Evolutionary conservation across 1,139 yeast species (phyloP).

Genomic region (Petasospora fabianii): DNA sequence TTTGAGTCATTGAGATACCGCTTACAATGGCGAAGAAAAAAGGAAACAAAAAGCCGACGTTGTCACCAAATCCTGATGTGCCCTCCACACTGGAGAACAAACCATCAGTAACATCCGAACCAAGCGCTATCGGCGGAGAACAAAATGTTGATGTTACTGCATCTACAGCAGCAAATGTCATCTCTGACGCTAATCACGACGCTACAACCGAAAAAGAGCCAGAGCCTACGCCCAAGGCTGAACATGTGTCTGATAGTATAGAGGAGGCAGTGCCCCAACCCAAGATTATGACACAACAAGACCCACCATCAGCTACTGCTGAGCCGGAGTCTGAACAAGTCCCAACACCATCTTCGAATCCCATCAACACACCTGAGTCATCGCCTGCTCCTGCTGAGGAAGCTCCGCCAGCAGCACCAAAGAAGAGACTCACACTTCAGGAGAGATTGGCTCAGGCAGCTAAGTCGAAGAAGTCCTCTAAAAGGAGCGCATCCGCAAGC

Average conservation of each 20-base stretch:
- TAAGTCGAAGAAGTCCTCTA: slow-evolving; percentile 38
- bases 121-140: neutral
- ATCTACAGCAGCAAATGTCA: no score
- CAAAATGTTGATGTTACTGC: no score
- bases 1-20: neutral
- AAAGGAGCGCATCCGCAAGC: slow-evolving; percentile 13
- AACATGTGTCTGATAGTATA: no score
- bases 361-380: no score
- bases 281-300: no score
- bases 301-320: no score
- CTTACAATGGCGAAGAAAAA: slow-evolving; percentile 18
- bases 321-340: no score
- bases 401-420: slow-evolving; percentile 13
- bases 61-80: neutral
- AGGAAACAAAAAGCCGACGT: slow-evolving; percentile 5
- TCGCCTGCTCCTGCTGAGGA: neutral
- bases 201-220: no score
- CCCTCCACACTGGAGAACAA: no score
- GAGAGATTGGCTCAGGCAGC: slow-evolving; percentile 84
- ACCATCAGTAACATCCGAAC: neutral
- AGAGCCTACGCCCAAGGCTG: no score
- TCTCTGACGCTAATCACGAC: no score
- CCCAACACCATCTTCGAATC: neutral
- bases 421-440: slow-evolving; percentile 32
- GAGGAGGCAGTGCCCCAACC: no score